Conservation (phyloP, 495 filamentous ascomycete species). For the Niebla homalea region DNA sequence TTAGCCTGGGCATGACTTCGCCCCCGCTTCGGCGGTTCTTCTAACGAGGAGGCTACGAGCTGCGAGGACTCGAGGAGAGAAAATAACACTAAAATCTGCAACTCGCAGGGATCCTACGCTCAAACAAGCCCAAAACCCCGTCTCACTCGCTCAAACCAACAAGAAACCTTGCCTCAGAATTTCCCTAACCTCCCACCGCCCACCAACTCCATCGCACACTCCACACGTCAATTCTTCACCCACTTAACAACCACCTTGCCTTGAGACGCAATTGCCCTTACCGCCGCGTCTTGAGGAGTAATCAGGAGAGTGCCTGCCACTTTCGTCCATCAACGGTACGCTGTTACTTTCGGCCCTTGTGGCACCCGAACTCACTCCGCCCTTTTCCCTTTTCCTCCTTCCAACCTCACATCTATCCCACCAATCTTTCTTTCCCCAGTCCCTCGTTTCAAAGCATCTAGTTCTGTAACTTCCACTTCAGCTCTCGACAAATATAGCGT, state of each 20-base stretch:
- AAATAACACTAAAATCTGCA: background rate
- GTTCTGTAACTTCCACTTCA: background rate
- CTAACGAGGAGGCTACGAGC: background rate
- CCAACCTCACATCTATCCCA: background rate
- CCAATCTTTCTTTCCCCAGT: background rate
- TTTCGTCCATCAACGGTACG: too few species aligned
- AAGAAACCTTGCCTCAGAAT: constrained; percentile 1
- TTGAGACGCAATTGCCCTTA: too few species aligned
- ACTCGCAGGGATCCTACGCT: background rate
- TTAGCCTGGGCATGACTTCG: background rate
- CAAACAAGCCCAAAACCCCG: constrained; percentile 1
- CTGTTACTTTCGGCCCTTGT: too few species aligned
- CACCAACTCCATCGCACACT: background rate
- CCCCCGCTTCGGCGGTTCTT: constrained; percentile 5
- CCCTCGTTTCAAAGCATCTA: background rate
- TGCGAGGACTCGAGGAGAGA: background rate
- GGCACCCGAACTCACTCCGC: too few species aligned
- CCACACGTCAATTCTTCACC: background rate
- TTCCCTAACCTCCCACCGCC: constrained; percentile 2
- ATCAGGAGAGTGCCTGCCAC: too few species aligned
- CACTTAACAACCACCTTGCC: too few species aligned
- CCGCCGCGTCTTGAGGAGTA: too few species aligned
- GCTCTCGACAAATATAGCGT: background rate
- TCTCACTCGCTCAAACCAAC: background rate
- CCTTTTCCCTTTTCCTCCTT: background rate